phyloP scores from a whole-genome alignment of 176 grass and related monocot species.

The sorghum (Sorghum bicolor) region Sorghum_bicolor_NCBIv3 NC_012872.2:2291501-2292000 shows the following conservation, averaged over 20 bases:
- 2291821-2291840: neutral
- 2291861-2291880: too few species aligned
- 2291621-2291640: too few species aligned
- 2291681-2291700: neutral
- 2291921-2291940: too few species aligned
- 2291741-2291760: constrained; percentile 23
- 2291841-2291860: neutral
- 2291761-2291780: constrained; percentile 15
- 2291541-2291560: too few species aligned
- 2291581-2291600: too few species aligned
- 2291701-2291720: too few species aligned
- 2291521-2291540: neutral
- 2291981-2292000: neutral
- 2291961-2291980: neutral
- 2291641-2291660: constrained; percentile 34
- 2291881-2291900: too few species aligned
- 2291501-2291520: too few species aligned
- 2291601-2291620: too few species aligned
- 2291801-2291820: neutral
- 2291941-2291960: neutral
- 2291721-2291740: neutral
- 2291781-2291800: neutral
- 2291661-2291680: constrained; percentile 31
- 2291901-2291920: too few species aligned
- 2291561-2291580: too few species aligned